Evolutionary conservation across 495 filamentous ascomycete genomes (phyloP).

Genomic region (Penicillium desertorum): DNA sequence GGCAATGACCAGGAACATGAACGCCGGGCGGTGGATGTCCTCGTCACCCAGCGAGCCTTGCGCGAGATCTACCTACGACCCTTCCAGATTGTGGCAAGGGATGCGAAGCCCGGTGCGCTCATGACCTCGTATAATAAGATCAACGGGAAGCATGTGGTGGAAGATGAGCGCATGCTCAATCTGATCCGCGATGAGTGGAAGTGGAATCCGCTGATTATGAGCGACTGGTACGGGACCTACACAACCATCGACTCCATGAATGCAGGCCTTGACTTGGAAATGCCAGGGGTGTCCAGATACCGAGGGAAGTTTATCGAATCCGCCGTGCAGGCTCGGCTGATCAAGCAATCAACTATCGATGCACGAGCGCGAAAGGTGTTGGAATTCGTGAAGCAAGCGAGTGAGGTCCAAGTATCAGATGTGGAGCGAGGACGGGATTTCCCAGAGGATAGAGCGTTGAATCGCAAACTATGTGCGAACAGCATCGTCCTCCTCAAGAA

Average conservation of each 20-base stretch:
- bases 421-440: constrained; percentile 54
- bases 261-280: constrained; percentile 69
- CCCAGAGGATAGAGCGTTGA: constrained; percentile 58
- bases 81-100: constrained; percentile 66
- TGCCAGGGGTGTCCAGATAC: constrained; percentile 63
- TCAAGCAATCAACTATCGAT: constrained; percentile 53
- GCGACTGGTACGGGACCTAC: constrained; percentile 55
- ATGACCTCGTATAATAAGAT: constrained; percentile 78
- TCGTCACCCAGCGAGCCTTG: constrained; percentile 63
- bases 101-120: constrained; percentile 59
- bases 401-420: constrained; percentile 52
- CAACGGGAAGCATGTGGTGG: constrained; percentile 66
- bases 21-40: constrained; percentile 58
- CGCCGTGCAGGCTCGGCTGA: constrained; percentile 59
- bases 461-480: constrained; percentile 59
- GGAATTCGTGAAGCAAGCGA: constrained; percentile 47
- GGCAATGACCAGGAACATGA: constrained; percentile 71
- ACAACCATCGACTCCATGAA: constrained; percentile 56
- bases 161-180: constrained; percentile 56
- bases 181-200: constrained; percentile 68
- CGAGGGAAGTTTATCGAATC: constrained; percentile 42
- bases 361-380: constrained; percentile 57
- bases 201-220: constrained; percentile 49
- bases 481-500: constrained; percentile 78
- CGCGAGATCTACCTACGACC: constrained; percentile 72